phyloP scores from a whole-genome alignment of 805 yeast genomes.

The Lipomyces sp. region DNA sequence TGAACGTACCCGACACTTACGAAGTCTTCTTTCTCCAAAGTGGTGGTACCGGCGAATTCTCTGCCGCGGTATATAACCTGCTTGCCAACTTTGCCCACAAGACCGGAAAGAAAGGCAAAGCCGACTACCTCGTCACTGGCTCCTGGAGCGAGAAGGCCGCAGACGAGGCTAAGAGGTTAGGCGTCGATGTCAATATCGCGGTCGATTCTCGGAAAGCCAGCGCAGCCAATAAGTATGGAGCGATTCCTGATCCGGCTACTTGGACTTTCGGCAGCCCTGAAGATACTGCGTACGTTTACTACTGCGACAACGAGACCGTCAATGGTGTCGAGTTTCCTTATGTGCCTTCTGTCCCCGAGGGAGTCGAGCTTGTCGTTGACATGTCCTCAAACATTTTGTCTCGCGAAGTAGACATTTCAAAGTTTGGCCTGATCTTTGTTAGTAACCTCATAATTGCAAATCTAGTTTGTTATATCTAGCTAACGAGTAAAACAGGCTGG shows the following conservation, averaged over 20 bases:
- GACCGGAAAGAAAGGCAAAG: constrained; percentile 71
- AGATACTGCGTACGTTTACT: constrained; percentile 80
- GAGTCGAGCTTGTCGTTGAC: constrained; percentile 84
- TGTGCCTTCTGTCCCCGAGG: constrained; percentile 54
- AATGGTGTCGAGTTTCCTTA: constrained; percentile 84
- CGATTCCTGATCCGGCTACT: constrained; percentile 54
- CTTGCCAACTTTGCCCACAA: constrained; percentile 69
- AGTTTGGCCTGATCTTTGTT: constrained; percentile 76
- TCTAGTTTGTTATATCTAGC: neutral
- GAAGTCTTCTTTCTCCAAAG: constrained; percentile 96
- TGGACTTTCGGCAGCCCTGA: constrained; percentile 59
- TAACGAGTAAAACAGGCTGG: constrained; percentile 60
- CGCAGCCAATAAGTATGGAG: constrained; percentile 55
- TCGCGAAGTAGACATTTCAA: constrained; percentile 70
- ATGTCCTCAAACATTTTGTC: constrained; percentile 92
- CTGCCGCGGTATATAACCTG: constrained; percentile 79
- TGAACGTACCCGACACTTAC: constrained; percentile 83
- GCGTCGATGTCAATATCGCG: constrained; percentile 66
- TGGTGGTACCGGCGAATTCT: constrained; percentile 96
- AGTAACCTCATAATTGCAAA: constrained; percentile 3
- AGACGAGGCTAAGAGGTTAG: constrained; percentile 84
- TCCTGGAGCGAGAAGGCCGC: constrained; percentile 87
- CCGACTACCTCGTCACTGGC: constrained; percentile 88
- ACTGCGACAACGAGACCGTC: constrained; percentile 97
- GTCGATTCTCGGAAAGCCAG: constrained; percentile 56